Evolutionary conservation across 1,284 basidiomycete genomes (phyloP).

Genomic region (Austroboletus rostrupii): DNA sequence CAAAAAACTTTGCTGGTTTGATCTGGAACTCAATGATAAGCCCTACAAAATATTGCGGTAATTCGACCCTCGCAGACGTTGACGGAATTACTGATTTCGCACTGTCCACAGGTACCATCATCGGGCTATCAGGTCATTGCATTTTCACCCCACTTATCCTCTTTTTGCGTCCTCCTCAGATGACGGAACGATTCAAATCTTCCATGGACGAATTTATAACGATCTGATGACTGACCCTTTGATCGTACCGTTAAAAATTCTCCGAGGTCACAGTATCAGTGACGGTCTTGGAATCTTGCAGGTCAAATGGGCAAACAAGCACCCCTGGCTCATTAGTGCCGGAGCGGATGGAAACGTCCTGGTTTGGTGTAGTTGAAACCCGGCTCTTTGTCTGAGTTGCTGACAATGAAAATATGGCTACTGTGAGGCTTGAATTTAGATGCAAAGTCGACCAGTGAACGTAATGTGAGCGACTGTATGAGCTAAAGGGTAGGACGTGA

Average conservation of each 20-base stretch:
- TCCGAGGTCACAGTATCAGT: conserved; percentile 81
- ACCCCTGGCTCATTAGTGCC: conserved; percentile 92
- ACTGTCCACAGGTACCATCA: conserved; percentile 74
- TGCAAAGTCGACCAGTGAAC: conserved; percentile 6
- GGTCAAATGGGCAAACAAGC: conserved; percentile 82
- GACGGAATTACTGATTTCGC: conserved; percentile 13
- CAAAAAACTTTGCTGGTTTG: conserved; percentile 97
- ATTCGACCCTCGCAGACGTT: conserved; percentile 10
- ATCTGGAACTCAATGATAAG: conserved; percentile 91
- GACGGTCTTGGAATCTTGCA: conserved; percentile 91
- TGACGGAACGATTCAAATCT: conserved; percentile 95
- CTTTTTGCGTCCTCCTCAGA: conserved; percentile 95
- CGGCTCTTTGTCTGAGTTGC: conserved; percentile 28
- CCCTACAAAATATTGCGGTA: conserved; percentile 95
- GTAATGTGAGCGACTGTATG: no score
- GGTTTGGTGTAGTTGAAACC: conserved; percentile 76
- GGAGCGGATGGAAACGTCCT: conserved; percentile 90
- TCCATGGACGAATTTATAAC: conserved; percentile 92
- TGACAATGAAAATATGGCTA: conserved; percentile 21
- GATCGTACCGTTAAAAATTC: conserved; percentile 95
- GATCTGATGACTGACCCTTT: conserved; percentile 95
- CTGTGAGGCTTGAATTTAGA: conserved; percentile 27
- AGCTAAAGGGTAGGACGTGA: no score
- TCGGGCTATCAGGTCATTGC: conserved; percentile 86
- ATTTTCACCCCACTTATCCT: conserved; percentile 93